Base-by-base conservation (phyloP, 106 monocot genomes). In the Platanthera zijinensis region DNA sequence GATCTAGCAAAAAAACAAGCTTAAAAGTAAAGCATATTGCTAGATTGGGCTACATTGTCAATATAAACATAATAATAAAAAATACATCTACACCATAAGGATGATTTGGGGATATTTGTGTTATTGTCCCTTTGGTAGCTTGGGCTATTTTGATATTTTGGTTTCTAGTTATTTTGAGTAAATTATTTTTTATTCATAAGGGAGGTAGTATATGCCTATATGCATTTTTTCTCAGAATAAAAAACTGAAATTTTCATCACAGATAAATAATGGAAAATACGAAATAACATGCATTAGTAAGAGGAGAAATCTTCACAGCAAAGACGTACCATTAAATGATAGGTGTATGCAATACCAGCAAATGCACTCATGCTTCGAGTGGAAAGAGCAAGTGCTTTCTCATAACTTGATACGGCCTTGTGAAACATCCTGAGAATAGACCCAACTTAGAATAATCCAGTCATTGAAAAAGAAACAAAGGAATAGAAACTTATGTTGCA, bases 281-380 rank as follows among this genome's bases (percentile, higher is more conserved):
- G 15, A 17, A 70, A 47, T 17, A 47, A 7, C 5, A 5, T 48
- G 15, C 13, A 70, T 47, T 30, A 66, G 30, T 7, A 70, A 17
- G 17, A 14, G 32, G 12, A 13, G 48, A 70, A 70, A n/a, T 17
- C 48, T 70, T 70, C 6, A 70, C 46, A 48, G 48, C 13, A 48
- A 68, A 10, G 18, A 70, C 8, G 48, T 48, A 97, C 99, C 92
- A 88, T 90, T 63, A 99, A 81, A 81, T 99, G 99, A 75, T 94
- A 90, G 17, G 94, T 94, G 69, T 94, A 99, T 46, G 99, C 99
- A 45, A 99, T 80, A 68, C 99, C 99, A 80, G 92, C 89, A 84
- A 86, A 94, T 62, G 94, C 85, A 75, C 90, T 90, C 69, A 92
- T 83, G 81, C 85, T 92, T 84, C 78, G 75, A 71, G 85, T 85